A percentile compares a stretch with the other conserved stretches of the same genome.
phyloP scores from a whole-genome alignment of 1,139 yeast species.

The Nematodospora anomalae region DNA sequence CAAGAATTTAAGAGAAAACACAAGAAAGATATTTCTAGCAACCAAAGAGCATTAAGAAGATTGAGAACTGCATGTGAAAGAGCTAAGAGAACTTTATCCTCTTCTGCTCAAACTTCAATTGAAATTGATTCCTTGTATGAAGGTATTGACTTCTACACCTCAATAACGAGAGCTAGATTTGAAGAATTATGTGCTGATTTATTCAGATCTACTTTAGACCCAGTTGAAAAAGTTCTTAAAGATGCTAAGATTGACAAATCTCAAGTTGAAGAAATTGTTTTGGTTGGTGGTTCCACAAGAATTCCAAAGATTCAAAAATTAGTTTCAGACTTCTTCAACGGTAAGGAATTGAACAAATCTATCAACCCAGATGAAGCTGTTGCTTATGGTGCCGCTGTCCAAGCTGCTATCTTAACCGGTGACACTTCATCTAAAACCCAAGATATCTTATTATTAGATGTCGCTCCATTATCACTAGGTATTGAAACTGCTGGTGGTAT shows the following conservation, averaged over 20 bases:
- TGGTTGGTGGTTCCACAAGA: conserved; percentile 49
- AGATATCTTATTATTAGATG: conserved; percentile 86
- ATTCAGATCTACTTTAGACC: conserved; percentile 44
- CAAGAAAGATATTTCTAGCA: conserved; percentile 36
- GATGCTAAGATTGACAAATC: conserved; percentile 45
- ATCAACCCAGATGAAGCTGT: conserved; percentile 49
- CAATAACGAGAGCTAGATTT: conserved; percentile 46
- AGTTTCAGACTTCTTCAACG: conserved; percentile 45
- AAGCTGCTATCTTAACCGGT: conserved; percentile 66
- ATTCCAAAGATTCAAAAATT: conserved; percentile 46
- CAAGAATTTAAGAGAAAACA: conserved; percentile 41
- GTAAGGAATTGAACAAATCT: conserved; percentile 46
- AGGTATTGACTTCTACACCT: conserved; percentile 43
- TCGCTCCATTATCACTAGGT: conserved; percentile 90
- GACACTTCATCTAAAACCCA: conserved; percentile 76
- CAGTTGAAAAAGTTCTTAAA: conserved; percentile 45
- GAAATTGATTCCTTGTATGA: conserved; percentile 43
- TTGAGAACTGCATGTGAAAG: conserved; percentile 47
- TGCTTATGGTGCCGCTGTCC: conserved; percentile 48
- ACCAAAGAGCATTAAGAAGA: conserved; percentile 43
- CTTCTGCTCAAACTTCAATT: conserved; percentile 42
- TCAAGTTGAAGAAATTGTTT: conserved; percentile 39
- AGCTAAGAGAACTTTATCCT: conserved; percentile 44
- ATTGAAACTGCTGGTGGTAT: conserved; percentile 97
- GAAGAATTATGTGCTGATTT: conserved; percentile 47